Base-by-base conservation (phyloP, 345 rosid genomes). In the Anastatica hierochuntica region DNA sequence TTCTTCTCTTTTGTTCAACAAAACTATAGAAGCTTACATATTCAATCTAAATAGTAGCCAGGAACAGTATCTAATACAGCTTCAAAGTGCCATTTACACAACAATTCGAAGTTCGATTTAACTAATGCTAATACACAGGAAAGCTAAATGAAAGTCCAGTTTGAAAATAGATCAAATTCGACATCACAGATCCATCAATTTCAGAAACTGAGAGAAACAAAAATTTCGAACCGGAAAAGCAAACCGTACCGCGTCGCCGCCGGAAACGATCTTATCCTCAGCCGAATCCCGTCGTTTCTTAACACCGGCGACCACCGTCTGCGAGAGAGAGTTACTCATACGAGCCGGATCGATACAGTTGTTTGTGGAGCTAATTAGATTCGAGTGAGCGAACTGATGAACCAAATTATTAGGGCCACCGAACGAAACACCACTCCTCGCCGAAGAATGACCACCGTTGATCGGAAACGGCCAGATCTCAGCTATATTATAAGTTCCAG, bases 281-380 rank as follows among this genome's bases (percentile, higher is more conserved):
- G 49, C 68, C 5, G 77, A 75, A 1, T 62, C 67, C 21, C 77
- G 77, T 27, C 82, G 82, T 79, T 82, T 79, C 69, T 78, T 79
- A 18, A 59, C 45, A 12, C 52, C 49, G 6, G 65, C 68, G 12
- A 49, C 70, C 17, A 31, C 53, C 52, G 47, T 55, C 58, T 48
- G 69, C 12, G 58, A 58, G 11, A 60, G 56, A 53, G 71, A 63
- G 46, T 58, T 78, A 60, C 71, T 80, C 72, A 64, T 46, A 53
- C 66, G 50, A 19, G 61, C 59, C 53, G 70, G 76, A 72, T 79
- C 77, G 14, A 12, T 21, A 20, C 37, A 37, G 19, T 43, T 56
- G 10, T n/a, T n/a, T n/a, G 16, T 54, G 18, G 10, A 43, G 34
- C 17, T 53, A 29, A 70, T 76, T 20, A 66, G 69, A 63, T 68